Conservation (phyloP, 2,329 filamentous ascomycete genomes). For the Fusarium cyanostomum region DNA sequence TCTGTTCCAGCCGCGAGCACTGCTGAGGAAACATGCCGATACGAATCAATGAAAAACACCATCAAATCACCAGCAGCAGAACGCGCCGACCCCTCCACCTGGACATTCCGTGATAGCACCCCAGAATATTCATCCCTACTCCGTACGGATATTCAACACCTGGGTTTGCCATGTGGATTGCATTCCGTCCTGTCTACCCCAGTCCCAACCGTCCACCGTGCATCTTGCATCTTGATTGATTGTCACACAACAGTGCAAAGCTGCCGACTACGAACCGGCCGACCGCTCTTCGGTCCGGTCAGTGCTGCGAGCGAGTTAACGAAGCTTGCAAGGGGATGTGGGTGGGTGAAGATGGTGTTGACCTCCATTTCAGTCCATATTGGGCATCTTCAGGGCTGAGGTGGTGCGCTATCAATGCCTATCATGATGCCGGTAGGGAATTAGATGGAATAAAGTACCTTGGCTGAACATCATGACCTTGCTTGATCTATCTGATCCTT, state of each 20-base stretch:
- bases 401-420: slow-evolving; percentile 37
- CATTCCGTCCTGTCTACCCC: background rate
- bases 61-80: background rate
- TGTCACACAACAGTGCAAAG: slow-evolving; percentile 17
- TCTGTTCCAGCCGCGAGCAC: slow-evolving; percentile 6
- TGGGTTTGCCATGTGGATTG: slow-evolving; percentile 24
- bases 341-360: slow-evolving; percentile 20
- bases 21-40: slow-evolving; percentile 7
- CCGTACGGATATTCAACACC: background rate
- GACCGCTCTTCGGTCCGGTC: slow-evolving; percentile 25
- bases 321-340: slow-evolving; percentile 16
- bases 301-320: slow-evolving; percentile 28
- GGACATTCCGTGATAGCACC: slow-evolving; percentile 3
- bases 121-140: slow-evolving; percentile 6
- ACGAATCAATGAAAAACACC: slow-evolving; percentile 6
- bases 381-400: slow-evolving; percentile 34
- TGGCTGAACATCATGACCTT: slow-evolving; percentile 13
- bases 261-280: slow-evolving; percentile 14
- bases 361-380: slow-evolving; percentile 22
- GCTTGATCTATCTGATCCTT: slow-evolving; percentile 16
- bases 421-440: slow-evolving; percentile 22
- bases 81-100: slow-evolving; percentile 13
- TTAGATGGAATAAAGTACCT: slow-evolving; percentile 10
- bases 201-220: slow-evolving; percentile 1
- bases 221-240: slow-evolving; percentile 9